These are phyloP conservation scores for Uronychia setigera DNA, from an alignment of 73 alveolate genomes.

Conservation along the genomic window DNA sequence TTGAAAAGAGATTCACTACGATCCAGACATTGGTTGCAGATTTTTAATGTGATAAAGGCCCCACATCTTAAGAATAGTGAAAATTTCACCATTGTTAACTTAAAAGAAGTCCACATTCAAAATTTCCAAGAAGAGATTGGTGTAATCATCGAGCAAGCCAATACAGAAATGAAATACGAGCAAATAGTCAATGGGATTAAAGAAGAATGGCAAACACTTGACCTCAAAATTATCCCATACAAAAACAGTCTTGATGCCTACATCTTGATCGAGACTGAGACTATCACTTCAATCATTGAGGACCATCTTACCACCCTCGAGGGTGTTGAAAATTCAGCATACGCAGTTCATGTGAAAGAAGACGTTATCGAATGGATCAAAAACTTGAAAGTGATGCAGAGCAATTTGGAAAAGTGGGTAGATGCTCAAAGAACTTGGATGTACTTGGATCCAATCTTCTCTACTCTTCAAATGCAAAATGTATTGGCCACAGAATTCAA, in stretches of 20 bases:
- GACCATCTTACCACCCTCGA: constrained; percentile 73
- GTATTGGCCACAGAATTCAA: constrained; percentile 29
- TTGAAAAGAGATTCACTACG: constrained; percentile 53
- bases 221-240: constrained; percentile 61
- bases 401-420: constrained; percentile 74
- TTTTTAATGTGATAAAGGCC: constrained; percentile 68
- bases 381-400: constrained; percentile 62
- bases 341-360: constrained; percentile 65
- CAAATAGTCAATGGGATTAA: constrained; percentile 37
- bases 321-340: constrained; percentile 34
- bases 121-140: constrained; percentile 61
- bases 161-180: constrained; percentile 70
- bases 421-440: constrained; percentile 71
- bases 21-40: constrained; percentile 76
- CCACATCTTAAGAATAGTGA: constrained; percentile 68
- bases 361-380: constrained; percentile 67
- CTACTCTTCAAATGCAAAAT: constrained; percentile 29
- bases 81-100: constrained; percentile 62
- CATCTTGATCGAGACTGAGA: constrained; percentile 51
- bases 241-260: constrained; percentile 47
- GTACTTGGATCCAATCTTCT: constrained; percentile 68
- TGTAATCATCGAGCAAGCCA: constrained; percentile 68
- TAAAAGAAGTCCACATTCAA: constrained; percentile 68
- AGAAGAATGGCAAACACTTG: constrained; percentile 67
- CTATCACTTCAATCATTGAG: constrained; percentile 49